These are phyloP conservation scores for Asparagopsis taxiformis DNA, from an alignment of 31 red algal genomes.

Conservation along the genomic window DNA sequence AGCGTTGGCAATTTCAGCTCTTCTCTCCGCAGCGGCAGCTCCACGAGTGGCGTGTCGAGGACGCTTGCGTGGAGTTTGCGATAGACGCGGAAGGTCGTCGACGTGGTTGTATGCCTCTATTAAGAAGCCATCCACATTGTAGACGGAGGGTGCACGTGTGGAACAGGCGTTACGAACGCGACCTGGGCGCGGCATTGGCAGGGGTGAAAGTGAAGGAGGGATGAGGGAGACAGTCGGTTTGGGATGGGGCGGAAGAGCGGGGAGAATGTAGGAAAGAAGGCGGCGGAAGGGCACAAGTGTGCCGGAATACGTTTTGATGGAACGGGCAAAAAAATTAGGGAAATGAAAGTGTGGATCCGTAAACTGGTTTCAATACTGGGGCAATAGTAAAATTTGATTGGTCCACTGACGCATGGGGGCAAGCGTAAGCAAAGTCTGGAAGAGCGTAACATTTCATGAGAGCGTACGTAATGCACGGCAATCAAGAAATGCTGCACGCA, in stretches of 20 bases:
- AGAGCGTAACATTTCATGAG: not conserved
- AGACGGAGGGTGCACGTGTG: constrained; percentile 3
- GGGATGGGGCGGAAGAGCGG: not conserved
- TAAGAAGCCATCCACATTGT: constrained; percentile 7
- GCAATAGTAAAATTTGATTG: not conserved
- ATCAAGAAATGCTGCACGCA: not conserved
- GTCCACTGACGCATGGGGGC: not conserved
- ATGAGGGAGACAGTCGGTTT: not conserved
- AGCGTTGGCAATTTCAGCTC: constrained; percentile 8
- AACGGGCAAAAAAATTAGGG: not conserved
- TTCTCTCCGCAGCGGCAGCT: constrained; percentile 22
- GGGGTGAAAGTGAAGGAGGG: not conserved
- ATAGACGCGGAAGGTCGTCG: constrained; percentile 10
- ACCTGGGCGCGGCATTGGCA: not conserved
- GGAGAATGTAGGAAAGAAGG: not conserved
- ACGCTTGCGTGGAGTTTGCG: constrained; percentile 5
- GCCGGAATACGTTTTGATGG: not conserved
- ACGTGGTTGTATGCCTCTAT: constrained; percentile 29
- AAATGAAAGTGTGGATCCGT: not conserved
- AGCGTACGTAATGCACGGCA: not conserved
- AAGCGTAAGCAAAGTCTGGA: not conserved
- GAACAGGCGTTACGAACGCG: not conserved
- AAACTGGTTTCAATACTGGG: not conserved
- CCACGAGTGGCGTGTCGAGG: constrained; percentile 38
- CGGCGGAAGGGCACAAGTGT: not conserved